Evolutionary conservation across 2,329 filamentous ascomycete genomes (phyloP), one percentile per base, ranked within the genome.

Genomic region (Alternaria sp.): DNA sequence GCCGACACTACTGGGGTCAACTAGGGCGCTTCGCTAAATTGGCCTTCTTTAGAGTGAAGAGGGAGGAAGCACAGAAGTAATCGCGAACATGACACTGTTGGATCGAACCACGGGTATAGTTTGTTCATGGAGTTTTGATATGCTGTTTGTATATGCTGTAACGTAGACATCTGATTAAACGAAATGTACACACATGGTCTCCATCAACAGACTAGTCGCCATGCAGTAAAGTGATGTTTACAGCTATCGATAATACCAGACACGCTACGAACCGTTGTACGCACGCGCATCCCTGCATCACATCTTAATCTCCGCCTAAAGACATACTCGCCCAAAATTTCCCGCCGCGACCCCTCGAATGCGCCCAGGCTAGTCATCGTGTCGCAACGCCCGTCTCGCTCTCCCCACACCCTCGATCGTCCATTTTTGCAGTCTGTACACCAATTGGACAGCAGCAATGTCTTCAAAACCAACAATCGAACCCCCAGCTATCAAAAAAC

Each of bases 1-100:
- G 95, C 2, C 87, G 93, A 72, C 93, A 98, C 80, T 98, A 95
- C 85, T 99, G 94, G 92, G 88, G 86, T 66, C 88, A 88, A 30
- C 82, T 99, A 50, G 95, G 93, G 59, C 85, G 92, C 45, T 99
- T 97, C 75, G 90, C 94, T 69, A 96, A 94, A 80, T 81, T 97
- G 65, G 94, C 92, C 3, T 97, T 91, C 73, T 89, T 91, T 67
- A 86, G 94, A 50, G 89, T 96, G 50, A 89, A 90, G 76, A 86
- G 90, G 61, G 93, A 89, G 59, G 82, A 80, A 60, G 61, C 53
- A 22, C 57, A 60, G 5, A 53, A 58, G 38, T 60, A 57, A 38
- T 27, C 28, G 16, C 10, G 27, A 22, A 16, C 36, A 38, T 30
- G 28, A 38, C 25, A 38, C 27, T 28, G 22, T 56, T 50, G 30